phyloP scores from a whole-genome alignment of 2,329 filamentous ascomycete genomes.

The Helicocarpus griseus region DNA sequence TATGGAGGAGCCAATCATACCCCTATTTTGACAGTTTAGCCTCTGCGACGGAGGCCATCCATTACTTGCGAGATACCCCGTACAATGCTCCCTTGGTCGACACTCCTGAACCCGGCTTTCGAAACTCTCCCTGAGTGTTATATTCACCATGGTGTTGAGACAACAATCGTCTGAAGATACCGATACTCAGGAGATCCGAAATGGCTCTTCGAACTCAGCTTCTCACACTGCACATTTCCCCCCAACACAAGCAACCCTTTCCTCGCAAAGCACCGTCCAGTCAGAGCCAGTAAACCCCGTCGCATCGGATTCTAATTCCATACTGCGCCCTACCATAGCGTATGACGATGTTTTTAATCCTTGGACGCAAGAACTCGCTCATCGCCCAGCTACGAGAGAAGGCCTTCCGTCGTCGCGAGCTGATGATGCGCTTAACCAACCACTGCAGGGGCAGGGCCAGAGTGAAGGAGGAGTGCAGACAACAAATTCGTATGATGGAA shows the following conservation, averaged over 20 bases:
- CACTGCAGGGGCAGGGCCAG: background rate
- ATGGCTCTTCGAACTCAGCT: background rate
- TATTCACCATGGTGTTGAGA: slow-evolving; percentile 1
- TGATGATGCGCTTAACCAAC: background rate
- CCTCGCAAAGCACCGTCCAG: background rate
- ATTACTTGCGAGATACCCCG: no score
- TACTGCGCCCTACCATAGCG: background rate
- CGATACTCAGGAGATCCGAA: background rate
- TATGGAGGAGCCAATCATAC: background rate
- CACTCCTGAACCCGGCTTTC: no score
- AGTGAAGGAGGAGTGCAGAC: background rate
- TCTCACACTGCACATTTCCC: background rate
- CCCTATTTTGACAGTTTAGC: background rate
- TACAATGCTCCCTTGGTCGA: no score
- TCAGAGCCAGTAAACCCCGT: background rate
- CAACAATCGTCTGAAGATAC: background rate
- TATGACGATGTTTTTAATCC: background rate
- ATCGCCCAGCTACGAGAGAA: background rate
- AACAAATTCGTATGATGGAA: background rate
- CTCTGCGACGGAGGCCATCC: background rate
- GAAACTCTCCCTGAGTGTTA: background rate
- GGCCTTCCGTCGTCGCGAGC: no score
- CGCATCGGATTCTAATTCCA: background rate
- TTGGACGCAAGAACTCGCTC: background rate
- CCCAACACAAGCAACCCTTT: background rate